Evolutionary conservation across 192 early-diverging fungal species (phyloP).

Genomic region (Coemansia sp.): DNA sequence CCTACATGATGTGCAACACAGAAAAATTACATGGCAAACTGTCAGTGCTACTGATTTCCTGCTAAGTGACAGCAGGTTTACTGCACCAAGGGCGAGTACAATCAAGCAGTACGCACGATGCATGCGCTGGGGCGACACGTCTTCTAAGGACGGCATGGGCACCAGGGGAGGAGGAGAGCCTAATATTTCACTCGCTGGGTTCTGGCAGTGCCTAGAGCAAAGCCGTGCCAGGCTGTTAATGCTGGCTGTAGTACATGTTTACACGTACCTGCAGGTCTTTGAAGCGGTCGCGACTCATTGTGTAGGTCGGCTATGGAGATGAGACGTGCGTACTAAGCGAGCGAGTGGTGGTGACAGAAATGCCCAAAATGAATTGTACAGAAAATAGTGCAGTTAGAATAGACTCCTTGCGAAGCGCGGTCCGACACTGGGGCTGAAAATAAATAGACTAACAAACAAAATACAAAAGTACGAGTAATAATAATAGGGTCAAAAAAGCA

Average conservation of each 20-base stretch:
- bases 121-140: not conserved
- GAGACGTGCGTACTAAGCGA: not conserved
- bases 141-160: not conserved
- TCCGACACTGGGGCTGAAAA: not conserved
- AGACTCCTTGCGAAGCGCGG: not conserved
- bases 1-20: slow-evolving; percentile 7
- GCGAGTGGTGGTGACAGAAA: not conserved
- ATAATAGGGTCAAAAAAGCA: not conserved
- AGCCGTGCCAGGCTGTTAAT: not conserved
- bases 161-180: not conserved
- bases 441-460: not conserved
- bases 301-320: not conserved
- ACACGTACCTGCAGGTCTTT: slow-evolving; percentile 26
- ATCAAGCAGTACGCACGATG: not conserved
- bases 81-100: not conserved
- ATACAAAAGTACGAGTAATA: not conserved
- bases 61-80: not conserved
- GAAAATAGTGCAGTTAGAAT: not conserved
- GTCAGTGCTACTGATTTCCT: not conserved
- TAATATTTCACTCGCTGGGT: not conserved
- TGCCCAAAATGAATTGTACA: slow-evolving; percentile 10
- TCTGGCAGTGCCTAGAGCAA: not conserved
- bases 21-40: not conserved
- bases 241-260: not conserved
- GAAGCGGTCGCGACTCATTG: slow-evolving; percentile 35